phyloP scores from a whole-genome alignment of 768 basidiomycete genomes.

The Tricholoma saponaceum region DNA sequence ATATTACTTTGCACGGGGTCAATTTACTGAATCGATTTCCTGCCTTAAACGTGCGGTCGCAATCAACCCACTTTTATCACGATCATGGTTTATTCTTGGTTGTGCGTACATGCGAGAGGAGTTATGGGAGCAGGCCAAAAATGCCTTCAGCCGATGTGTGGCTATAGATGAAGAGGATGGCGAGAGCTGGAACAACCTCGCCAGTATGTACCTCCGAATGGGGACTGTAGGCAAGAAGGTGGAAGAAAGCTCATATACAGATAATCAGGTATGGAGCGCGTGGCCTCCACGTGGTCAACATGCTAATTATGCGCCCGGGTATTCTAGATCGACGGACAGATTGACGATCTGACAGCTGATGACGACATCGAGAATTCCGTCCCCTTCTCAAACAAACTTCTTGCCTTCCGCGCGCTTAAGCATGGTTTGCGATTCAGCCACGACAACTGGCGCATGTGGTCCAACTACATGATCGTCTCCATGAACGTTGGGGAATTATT shows the following conservation, averaged over 20 bases:
- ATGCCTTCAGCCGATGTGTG: constrained; percentile 84
- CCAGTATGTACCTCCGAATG: constrained; percentile 88
- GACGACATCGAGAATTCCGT: constrained; percentile 28
- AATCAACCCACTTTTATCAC: constrained; percentile 85
- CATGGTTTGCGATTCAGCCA: constrained; percentile 83
- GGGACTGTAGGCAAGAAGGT: constrained; percentile 36
- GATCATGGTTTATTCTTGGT: constrained; percentile 96
- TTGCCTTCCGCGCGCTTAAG: constrained; percentile 90
- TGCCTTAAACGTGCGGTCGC: constrained; percentile 72
- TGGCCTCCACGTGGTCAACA: constrained; percentile 8
- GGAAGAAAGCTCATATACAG: constrained; percentile 16
- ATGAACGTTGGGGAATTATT: constrained; percentile 90
- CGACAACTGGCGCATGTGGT: constrained; percentile 98
- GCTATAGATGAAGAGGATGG: constrained; percentile 93
- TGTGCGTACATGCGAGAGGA: constrained; percentile 83
- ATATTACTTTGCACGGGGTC: constrained; percentile 64
- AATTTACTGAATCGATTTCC: constrained; percentile 57
- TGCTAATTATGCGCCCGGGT: neutral
- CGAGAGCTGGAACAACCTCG: constrained; percentile 98
- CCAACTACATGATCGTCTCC: constrained; percentile 92
- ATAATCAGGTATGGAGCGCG: constrained; percentile 22
- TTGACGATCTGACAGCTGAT: neutral
- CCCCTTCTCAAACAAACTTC: constrained; percentile 71
- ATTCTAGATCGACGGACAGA: neutral
- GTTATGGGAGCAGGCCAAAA: constrained; percentile 78